These are phyloP conservation scores for Cystoderma amianthinum DNA, from an alignment of 768 basidiomycete genomes.

Conservation along the genomic window DNA sequence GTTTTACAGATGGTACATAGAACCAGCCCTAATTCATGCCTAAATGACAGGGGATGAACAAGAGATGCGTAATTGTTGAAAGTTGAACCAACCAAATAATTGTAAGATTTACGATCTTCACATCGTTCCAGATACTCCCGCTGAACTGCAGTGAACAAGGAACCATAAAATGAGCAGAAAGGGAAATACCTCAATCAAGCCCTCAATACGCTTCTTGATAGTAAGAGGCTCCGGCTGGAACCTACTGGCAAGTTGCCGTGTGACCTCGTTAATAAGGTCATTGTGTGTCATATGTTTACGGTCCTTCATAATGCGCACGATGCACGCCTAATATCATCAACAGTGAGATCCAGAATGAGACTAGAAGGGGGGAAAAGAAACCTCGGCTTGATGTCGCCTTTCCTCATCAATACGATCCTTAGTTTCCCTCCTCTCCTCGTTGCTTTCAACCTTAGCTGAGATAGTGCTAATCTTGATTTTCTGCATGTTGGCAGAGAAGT, in stretches of 20 bases:
- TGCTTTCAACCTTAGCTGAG: constrained; percentile 80
- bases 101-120: constrained; percentile 83
- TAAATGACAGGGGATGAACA: no score
- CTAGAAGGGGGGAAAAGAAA: constrained; percentile 25
- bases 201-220: constrained; percentile 93
- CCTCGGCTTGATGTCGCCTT: constrained; percentile 84
- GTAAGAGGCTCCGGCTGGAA: constrained; percentile 82
- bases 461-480: constrained; percentile 92
- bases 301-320: constrained; percentile 97
- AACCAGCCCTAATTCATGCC: not conserved
- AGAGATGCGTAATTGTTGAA: no score
- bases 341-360: not conserved
- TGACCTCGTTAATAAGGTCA: constrained; percentile 87
- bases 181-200: constrained; percentile 76
- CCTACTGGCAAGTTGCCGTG: constrained; percentile 73
- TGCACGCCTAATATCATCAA: constrained; percentile 69
- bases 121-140: constrained; percentile 92
- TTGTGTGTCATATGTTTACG: constrained; percentile 85
- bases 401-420: constrained; percentile 88
- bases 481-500: constrained; percentile 76
- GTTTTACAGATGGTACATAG: not conserved
- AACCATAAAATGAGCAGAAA: not conserved
- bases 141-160: constrained; percentile 28
- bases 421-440: constrained; percentile 87
- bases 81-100: constrained; percentile 54